Evolutionary conservation across 2,329 filamentous ascomycete species (phyloP).

Genomic region (Fusarium nygamai): DNA sequence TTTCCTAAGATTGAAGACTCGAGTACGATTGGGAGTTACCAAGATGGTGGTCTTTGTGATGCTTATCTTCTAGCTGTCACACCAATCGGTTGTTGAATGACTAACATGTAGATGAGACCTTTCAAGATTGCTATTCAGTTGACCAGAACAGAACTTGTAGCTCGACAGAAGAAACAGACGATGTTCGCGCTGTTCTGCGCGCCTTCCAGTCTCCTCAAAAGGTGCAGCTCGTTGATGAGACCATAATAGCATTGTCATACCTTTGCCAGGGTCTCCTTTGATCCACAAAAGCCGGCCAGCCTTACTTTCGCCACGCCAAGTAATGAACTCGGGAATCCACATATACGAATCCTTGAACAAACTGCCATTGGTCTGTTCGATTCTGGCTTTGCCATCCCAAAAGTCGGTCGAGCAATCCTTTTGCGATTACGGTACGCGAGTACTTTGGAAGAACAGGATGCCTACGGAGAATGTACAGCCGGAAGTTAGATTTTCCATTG

Average conservation of each 20-base stretch:
- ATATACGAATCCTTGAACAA: neutral
- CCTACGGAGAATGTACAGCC: neutral
- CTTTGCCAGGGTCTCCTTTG: slow-evolving; percentile 49
- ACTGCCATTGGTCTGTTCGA: neutral
- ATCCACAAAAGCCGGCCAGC: slow-evolving; percentile 41
- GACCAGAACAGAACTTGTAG: slow-evolving; percentile 46
- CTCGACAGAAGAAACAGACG: slow-evolving; percentile 53
- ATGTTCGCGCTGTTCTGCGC: accelerated
- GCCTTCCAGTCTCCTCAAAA: accelerated
- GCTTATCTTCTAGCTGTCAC: slow-evolving; percentile 41
- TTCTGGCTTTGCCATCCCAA: neutral
- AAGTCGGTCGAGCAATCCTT: no score
- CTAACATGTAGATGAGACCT: slow-evolving; percentile 55
- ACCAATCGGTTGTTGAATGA: slow-evolving; percentile 45
- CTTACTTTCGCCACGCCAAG: accelerated
- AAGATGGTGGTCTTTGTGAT: accelerated
- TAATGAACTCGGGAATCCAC: neutral
- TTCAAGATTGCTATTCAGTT: slow-evolving; percentile 53
- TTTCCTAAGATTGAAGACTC: neutral
- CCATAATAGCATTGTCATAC: slow-evolving; percentile 50
- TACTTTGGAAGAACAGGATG: neutral
- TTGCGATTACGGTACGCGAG: no score
- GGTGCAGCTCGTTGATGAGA: slow-evolving; percentile 36
- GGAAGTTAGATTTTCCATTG: neutral
- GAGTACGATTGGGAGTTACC: no score